phyloP scores from a whole-genome alignment of 1,284 basidiomycete genomes.

The Puccinia novopanici region DNA sequence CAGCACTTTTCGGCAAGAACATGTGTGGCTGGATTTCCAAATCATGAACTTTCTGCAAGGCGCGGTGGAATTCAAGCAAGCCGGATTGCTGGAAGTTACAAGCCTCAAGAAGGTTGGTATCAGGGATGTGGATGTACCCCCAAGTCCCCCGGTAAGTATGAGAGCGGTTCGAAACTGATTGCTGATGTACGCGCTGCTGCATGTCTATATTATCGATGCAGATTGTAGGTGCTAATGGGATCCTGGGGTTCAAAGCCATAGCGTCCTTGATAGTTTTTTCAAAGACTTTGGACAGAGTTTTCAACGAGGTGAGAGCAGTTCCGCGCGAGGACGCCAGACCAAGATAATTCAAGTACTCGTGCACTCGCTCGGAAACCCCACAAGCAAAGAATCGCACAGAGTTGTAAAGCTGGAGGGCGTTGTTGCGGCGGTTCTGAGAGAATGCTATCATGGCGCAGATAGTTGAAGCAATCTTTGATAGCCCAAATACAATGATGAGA shows the following conservation, averaged over 20 bases:
- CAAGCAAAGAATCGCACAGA: no score
- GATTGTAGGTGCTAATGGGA: not conserved
- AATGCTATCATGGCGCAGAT: not conserved
- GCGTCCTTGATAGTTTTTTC: not conserved
- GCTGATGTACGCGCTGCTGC: not conserved
- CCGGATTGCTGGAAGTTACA: no score
- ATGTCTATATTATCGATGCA: slow-evolving; percentile 11
- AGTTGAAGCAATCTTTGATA: not conserved
- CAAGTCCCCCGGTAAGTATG: not conserved
- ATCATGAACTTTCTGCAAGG: not conserved
- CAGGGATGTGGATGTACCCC: not conserved
- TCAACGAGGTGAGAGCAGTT: not conserved
- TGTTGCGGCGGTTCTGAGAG: not conserved
- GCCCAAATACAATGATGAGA: no score
- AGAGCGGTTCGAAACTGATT: no score
- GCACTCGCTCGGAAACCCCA: no score
- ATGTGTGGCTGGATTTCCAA: not conserved
- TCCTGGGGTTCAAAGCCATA: not conserved
- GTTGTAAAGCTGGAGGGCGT: slow-evolving; percentile 1
- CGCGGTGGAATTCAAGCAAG: not conserved
- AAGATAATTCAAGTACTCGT: no score
- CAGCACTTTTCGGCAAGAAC: not conserved
- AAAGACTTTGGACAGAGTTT: not conserved
- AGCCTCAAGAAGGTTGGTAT: not conserved
- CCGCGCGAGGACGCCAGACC: not conserved